Conservation (phyloP, 176 grass and related monocot genomes). For the Thalia dealbata region DNA sequence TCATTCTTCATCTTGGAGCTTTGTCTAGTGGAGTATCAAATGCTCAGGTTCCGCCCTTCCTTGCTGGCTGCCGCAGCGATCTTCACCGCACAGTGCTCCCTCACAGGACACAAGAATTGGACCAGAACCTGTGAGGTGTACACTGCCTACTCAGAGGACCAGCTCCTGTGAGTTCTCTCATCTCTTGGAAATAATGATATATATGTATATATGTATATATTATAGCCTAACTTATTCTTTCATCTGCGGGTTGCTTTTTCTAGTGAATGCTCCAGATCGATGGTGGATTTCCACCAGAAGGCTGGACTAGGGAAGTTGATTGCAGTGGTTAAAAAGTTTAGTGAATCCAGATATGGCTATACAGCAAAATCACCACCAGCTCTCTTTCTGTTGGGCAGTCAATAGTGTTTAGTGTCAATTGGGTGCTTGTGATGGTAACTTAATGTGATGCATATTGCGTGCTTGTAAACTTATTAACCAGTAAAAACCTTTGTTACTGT, state of each 20-base stretch:
- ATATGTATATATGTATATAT: too few species aligned
- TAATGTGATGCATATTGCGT: too few species aligned
- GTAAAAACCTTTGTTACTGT: too few species aligned
- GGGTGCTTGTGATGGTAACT: constrained; percentile 1
- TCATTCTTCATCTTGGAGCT: constrained; percentile 88
- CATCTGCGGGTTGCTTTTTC: constrained; percentile 1
- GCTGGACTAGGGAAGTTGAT: constrained; percentile 52
- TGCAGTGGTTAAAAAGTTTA: constrained; percentile 65
- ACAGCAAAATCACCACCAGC: constrained; percentile 48
- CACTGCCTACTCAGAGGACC: constrained; percentile 57
- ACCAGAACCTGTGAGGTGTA: constrained; percentile 52
- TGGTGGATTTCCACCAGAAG: constrained; percentile 78
- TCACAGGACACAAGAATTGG: constrained; percentile 50
- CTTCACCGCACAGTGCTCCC: constrained; percentile 74
- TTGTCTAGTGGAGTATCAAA: constrained; percentile 64
- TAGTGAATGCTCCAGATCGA: constrained; percentile 66
- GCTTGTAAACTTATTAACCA: too few species aligned
- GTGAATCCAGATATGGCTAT: constrained; percentile 56
- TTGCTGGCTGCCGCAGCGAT: constrained; percentile 71
- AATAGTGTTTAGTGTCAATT: constrained; percentile 14
- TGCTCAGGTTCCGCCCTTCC: constrained; percentile 63
- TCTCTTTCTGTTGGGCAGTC: constrained; percentile 40
- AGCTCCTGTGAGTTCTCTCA: constrained; percentile 65
- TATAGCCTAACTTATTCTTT: background rate
- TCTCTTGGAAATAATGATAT: constrained; percentile 5